Conservation (phyloP, 371 early-diverging fungal species). For the Mortierella sp. region DNA sequence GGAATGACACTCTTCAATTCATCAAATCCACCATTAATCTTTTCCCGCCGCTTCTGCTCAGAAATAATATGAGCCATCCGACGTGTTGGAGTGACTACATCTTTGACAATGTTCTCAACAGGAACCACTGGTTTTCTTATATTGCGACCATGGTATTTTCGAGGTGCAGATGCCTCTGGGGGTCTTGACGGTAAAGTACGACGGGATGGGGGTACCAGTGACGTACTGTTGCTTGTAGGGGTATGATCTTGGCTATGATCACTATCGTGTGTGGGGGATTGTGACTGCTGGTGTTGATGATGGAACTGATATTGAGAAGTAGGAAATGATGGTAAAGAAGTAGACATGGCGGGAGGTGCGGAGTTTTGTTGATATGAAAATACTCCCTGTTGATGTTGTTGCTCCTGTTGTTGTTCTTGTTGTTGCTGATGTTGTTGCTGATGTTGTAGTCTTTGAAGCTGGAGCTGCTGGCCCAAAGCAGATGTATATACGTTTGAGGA, state of each 20-base stretch:
- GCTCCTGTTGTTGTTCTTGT: conserved; percentile 11
- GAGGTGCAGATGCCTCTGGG: conserved; percentile 32
- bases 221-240: conserved; percentile 1
- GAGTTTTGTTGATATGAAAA: conserved; percentile 4
- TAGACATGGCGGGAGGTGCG: not conserved
- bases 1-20: conserved; percentile 59
- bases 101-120: conserved; percentile 24
- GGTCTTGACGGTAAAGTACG: conserved; percentile 22
- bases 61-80: conserved; percentile 59
- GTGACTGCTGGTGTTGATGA: conserved; percentile 9
- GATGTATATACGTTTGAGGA: conserved; percentile 14
- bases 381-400: conserved; percentile 11
- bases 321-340: conserved; percentile 3
- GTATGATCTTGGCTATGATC: not conserved
- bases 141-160: conserved; percentile 47
- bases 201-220: conserved; percentile 27
- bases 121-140: conserved; percentile 19
- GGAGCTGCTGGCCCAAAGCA: conserved; percentile 38
- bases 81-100: conserved; percentile 42
- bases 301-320: not conserved
- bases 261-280: conserved; percentile 4
- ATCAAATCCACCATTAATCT: conserved; percentile 62
- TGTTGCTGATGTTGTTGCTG: conserved; percentile 20
- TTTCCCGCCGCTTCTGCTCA: conserved; percentile 60
- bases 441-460: conserved; percentile 28